A percentile compares a stretch with the other conserved stretches of the same genome.
Evolutionary conservation across 345 rosid species (phyloP).

Genomic region (Eutrema yunnanense): DNA sequence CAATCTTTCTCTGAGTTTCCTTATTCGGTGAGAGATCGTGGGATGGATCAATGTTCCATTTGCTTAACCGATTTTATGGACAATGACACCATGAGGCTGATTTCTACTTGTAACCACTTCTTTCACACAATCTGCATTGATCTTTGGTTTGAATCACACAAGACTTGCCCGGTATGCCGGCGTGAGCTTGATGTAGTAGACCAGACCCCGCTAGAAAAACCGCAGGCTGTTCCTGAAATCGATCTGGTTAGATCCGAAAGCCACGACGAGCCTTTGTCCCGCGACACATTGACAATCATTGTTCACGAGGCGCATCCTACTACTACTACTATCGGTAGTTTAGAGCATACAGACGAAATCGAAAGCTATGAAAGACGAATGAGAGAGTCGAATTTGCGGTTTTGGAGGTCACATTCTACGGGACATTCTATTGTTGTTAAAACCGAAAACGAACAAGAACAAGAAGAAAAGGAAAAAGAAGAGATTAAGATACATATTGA

Average conservation of each 20-base stretch:
- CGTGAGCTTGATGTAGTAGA: constrained; percentile 48
- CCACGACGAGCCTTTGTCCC: constrained; percentile 12
- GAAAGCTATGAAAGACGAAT: constrained; percentile 29
- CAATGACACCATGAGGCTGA: constrained; percentile 58
- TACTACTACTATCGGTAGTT: constrained; percentile 5
- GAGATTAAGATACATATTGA: constrained; percentile 26
- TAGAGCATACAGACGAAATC: constrained; percentile 26
- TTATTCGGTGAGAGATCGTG: constrained; percentile 44
- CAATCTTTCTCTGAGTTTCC: constrained; percentile 54
- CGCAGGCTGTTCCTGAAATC: background rate
- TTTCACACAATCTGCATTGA: constrained; percentile 83
- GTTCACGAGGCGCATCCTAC: constrained; percentile 34
- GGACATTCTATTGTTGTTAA: constrained; percentile 57
- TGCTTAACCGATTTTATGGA: constrained; percentile 65
- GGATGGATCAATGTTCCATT: constrained; percentile 44
- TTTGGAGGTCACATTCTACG: constrained; percentile 63
- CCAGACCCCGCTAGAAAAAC: background rate
- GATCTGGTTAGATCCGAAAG: constrained; percentile 1
- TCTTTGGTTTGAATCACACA: constrained; percentile 73
- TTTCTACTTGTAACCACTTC: constrained; percentile 68
- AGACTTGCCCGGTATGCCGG: constrained; percentile 83
- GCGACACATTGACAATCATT: constrained; percentile 7
- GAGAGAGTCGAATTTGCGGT: constrained; percentile 24
- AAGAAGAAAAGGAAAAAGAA: constrained; percentile 15
- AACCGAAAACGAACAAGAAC: constrained; percentile 16